Conservation (phyloP, 768 basidiomycete genomes). For the Cantharellus cinnabarinus region DNA sequence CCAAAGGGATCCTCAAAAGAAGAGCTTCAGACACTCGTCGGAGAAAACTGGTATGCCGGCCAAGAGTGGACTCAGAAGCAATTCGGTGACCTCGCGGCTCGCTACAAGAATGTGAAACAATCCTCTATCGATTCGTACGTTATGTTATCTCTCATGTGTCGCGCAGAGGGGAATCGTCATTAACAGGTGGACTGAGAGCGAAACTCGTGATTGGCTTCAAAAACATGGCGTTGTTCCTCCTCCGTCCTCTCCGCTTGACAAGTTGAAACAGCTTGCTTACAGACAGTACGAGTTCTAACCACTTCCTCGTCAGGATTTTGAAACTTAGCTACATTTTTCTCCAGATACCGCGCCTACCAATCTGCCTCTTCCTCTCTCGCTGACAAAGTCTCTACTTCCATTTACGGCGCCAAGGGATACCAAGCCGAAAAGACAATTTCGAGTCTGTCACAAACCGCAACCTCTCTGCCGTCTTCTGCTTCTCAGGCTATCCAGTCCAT, state of each 20-base stretch:
- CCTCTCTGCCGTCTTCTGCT: conserved; percentile 8
- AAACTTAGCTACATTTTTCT: background rate
- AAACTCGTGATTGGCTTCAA: conserved; percentile 63
- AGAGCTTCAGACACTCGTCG: conserved; percentile 29
- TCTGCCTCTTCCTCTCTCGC: conserved; percentile 38
- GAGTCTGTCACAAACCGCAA: conserved; percentile 7
- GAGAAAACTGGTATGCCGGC: conserved; percentile 35
- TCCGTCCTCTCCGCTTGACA: conserved; percentile 34
- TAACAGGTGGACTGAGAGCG: conserved; percentile 56
- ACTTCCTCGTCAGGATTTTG: background rate
- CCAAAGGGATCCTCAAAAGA: conserved; percentile 18
- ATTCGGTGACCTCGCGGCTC: conserved; percentile 39
- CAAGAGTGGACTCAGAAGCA: conserved; percentile 40
- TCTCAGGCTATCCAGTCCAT: conserved; percentile 26
- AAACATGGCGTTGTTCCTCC: conserved; percentile 77
- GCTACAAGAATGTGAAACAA: conserved; percentile 35
- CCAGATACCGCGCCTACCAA: conserved; percentile 32
- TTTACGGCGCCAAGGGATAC: conserved; percentile 25
- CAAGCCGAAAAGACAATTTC: conserved; percentile 18
- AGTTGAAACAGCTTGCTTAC: conserved; percentile 62
- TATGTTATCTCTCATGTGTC: background rate
- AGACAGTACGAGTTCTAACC: conserved; percentile 21
- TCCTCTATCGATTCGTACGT: conserved; percentile 36
- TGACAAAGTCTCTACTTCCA: conserved; percentile 29
- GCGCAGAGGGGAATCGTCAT: background rate